Evolutionary conservation across 306 rosid genomes (phyloP), one percentile per base, ranked within the genome.

Genomic region (Prinsepia uniflora): DNA sequence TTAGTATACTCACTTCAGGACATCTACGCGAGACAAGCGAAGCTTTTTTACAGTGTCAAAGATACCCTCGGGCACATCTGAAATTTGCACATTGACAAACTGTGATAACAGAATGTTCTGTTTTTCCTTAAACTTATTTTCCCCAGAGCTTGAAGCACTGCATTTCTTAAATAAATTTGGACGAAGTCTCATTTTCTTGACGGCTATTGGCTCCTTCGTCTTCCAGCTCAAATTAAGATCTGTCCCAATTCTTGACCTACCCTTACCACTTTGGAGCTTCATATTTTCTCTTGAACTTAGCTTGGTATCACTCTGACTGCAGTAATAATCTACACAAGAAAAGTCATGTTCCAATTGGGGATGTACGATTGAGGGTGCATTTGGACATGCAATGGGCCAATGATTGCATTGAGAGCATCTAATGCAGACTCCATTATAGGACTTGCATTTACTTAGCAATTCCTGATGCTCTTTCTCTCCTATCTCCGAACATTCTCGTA

Each of bases 371-470:
- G 82, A 72, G 73, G 65, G 48, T 41, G 82, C 76, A 9, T 56
- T 64, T 42, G 89, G 88, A 67, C 98, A 92, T 19, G 95, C 81
- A 70, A 76, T 63, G 17, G 90, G 91, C 96, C 96, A 84, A 75
- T 87, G 92, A 79, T 76, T 78, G 63, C 65, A 70, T 78, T 76
- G 80, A 68, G 84, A 86, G 62, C 95, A 90, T 79, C 83, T 81
- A 67, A 86, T 77, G 87, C 96, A 85, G 10, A 79, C 55, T 46
- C 71, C 86, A 17, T 56, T 81, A 74, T 52, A 76, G 30, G 82
- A 56, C 70, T 64, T 76, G 46, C 80, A 12, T 71, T 85, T 85
- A 76, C 81, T 80, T 63, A 48, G 69, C 71, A 90, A 85, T 77
- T 82, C 87, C 77, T 86, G 84, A 20, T 78, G 79, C 68, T 86